Evolutionary conservation across 768 basidiomycete species (phyloP), one percentile per base, ranked within the genome.

Genomic region (Sporobolomyces pararoseus): DNA sequence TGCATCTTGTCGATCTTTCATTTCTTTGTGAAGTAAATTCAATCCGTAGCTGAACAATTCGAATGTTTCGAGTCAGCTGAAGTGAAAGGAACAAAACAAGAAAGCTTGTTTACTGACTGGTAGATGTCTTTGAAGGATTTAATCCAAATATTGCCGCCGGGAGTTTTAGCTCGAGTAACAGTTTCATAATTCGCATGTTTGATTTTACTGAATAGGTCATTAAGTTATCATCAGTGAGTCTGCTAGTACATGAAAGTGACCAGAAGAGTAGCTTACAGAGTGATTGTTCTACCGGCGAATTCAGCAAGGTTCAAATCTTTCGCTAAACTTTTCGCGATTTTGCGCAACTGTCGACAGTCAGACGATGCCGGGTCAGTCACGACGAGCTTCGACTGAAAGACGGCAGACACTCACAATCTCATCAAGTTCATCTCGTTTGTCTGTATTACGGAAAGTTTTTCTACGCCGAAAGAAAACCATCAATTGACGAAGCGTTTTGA

Each of bases 121-220:
- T 78, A 88, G 86, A 17, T 94, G 53, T 88, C 87, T 75, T 88
- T 86, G 74, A 84, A 89, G 23, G 84, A 17, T 29, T 21, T 31
- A 35, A 70, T 50, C 59, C 59, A 83, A n/a, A 92, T 84, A 84
- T 86, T 92, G 55, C 85, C 85, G 72, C 86, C 82, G 47, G 88
- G 85, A 2, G 91, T 90, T 78, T 87, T 88, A 7, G 93, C 89
- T 37, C 93, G 86, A 21, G 90, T 91, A 76, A 88, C 88, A 1
- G 88, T 88, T 89, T 95, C 86, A 79, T 87, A 97, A 1, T 87
- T 92, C 77, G 94, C 88, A 39, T 91, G 84, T 81, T 99, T 99
- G 79, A 88, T 93, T 78, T 95, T 96, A n/a, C 68, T 69, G 32
- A 10, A 23, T 7, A 47, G 46, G 12, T 13, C 21, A 47, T 13